Evolutionary conservation across 192 early-diverging fungal genomes (phyloP).

Genomic region (Umbelopsis sp.): DNA sequence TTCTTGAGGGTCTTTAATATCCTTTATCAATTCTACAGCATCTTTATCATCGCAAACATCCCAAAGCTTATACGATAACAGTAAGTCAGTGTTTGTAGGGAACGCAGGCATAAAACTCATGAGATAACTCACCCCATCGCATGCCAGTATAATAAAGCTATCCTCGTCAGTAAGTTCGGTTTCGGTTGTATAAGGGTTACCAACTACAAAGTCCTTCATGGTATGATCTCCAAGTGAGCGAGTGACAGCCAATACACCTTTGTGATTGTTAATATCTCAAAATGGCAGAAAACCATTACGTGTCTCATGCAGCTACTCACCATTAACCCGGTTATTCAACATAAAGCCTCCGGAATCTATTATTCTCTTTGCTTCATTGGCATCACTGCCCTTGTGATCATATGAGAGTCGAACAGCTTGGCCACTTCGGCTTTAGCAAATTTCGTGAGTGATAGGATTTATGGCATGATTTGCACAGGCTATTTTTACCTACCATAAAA

Average conservation of each 20-base stretch:
- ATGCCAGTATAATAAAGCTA: conserved; percentile 89
- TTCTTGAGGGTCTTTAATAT: conserved; percentile 72
- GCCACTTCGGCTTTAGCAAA: conserved; percentile 66
- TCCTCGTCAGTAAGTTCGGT: conserved; percentile 76
- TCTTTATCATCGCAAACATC: conserved; percentile 96
- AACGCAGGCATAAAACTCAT: too few species aligned
- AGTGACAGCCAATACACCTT: conserved; percentile 94
- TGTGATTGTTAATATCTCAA: neutral
- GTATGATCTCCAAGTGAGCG: conserved; percentile 92
- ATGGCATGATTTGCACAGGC: neutral
- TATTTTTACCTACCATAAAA: conserved; percentile 66
- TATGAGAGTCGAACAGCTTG: conserved; percentile 88
- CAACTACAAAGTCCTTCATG: conserved; percentile 97
- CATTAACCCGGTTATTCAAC: conserved; percentile 98
- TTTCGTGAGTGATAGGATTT: neutral
- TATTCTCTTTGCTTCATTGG: conserved; percentile 86
- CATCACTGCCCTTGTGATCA: conserved; percentile 97
- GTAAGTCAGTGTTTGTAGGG: neutral
- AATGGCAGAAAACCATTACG: neutral
- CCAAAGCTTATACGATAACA: conserved; percentile 72
- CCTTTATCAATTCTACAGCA: conserved; percentile 85
- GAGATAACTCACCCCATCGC: conserved; percentile 97
- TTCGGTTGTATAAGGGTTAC: conserved; percentile 95
- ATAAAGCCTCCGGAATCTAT: conserved; percentile 94
- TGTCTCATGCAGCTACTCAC: conserved; percentile 41